Conservation (phyloP, 257 asterid genomes). For the Fraxinus pennsylvanica region DNA sequence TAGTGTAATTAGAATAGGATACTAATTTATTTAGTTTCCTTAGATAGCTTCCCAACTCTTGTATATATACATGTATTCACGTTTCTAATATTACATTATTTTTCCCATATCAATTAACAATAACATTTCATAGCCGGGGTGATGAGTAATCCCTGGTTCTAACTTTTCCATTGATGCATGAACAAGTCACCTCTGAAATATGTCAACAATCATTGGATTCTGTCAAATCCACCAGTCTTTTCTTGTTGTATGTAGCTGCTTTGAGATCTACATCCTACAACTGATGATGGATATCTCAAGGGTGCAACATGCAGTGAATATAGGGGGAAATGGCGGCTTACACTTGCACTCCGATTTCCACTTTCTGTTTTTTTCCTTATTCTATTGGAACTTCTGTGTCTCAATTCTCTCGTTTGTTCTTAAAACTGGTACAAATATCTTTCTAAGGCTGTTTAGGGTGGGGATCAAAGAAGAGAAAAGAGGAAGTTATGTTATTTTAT, state of each 20-base stretch:
- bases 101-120: too few species aligned
- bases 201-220: slow-evolving; percentile 4
- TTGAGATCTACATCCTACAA: slow-evolving; percentile 7
- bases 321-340: background rate
- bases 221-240: background rate
- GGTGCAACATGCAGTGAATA: slow-evolving; percentile 5
- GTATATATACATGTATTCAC: too few species aligned
- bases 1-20: too few species aligned
- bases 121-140: slow-evolving; percentile 4
- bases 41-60: too few species aligned
- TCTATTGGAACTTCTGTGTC: background rate
- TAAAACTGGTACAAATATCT: background rate
- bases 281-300: slow-evolving; percentile 25
- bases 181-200: slow-evolving; percentile 13
- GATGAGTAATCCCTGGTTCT: slow-evolving; percentile 1
- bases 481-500: background rate
- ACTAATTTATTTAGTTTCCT: too few species aligned
- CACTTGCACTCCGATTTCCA: slow-evolving; percentile 1
- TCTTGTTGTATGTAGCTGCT: slow-evolving; percentile 7
- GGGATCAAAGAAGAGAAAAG: background rate
- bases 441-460: background rate
- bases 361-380: background rate
- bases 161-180: slow-evolving; percentile 11
- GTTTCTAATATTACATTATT: too few species aligned
- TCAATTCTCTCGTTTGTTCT: background rate